Evolutionary conservation across 2,329 filamentous ascomycete species (phyloP).

Genomic region (Coniochaeta pulveracea): DNA sequence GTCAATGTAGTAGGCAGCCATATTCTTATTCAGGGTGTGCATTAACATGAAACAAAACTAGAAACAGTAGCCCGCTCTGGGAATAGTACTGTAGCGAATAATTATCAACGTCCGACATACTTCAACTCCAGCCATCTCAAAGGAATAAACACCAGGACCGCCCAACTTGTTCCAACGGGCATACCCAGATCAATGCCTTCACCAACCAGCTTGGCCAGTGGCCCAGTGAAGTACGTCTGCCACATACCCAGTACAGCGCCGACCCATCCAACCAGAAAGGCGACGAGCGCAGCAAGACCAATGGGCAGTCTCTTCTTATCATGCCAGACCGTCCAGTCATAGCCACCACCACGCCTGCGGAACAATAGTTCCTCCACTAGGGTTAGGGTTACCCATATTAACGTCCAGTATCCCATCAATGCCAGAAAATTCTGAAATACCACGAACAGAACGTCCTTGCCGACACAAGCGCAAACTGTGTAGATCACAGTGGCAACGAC

Average conservation of each 20-base stretch:
- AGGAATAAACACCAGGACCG: conserved; percentile 12
- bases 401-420: conserved; percentile 61
- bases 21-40: too few relatives aligned
- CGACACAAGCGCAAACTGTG: conserved; percentile 53
- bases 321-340: conserved; percentile 48
- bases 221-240: conserved; percentile 58
- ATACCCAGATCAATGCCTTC: conserved; percentile 13
- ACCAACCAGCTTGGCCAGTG: conserved; percentile 19
- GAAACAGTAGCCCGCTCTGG: too few relatives aligned
- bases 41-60: too few relatives aligned
- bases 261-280: conserved; percentile 54
- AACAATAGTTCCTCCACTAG: conserved; percentile 54
- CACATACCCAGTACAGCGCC: conserved; percentile 57
- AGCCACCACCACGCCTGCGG: conserved; percentile 20
- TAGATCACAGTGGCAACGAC: conserved; percentile 49
- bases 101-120: conserved; percentile 1
- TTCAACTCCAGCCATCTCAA: conserved; percentile 13
- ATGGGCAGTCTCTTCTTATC: conserved; percentile 45
- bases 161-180: conserved; percentile 12
- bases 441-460: conserved; percentile 44
- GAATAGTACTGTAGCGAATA: too few relatives aligned
- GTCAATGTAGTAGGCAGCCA: too few relatives aligned
- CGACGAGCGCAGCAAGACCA: conserved; percentile 47
- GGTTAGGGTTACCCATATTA: conserved; percentile 51
- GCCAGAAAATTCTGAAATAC: conserved; percentile 62